Evolutionary conservation across 805 yeast genomes (phyloP).

Genomic region (Candida jianshihensis): DNA sequence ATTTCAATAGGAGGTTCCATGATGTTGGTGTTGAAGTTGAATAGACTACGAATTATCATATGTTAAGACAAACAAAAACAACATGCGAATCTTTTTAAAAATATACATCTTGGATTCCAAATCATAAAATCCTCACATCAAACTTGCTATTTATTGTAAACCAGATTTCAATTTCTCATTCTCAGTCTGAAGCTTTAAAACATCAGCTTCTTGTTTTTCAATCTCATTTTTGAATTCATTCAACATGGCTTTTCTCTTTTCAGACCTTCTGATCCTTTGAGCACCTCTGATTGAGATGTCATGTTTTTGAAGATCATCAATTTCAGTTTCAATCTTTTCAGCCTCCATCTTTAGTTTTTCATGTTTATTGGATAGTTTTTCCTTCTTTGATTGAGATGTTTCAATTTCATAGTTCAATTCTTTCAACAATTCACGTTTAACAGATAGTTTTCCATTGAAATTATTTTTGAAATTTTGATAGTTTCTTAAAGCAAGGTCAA

Average conservation of each 20-base stretch:
- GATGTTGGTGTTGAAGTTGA: conserved; percentile 28
- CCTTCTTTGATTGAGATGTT: conserved; percentile 26
- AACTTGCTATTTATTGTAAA: neutral
- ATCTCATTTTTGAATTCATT: conserved; percentile 22
- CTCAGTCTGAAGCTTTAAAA: conserved; percentile 11
- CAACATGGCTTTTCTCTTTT: conserved; percentile 15
- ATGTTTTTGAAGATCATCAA: conserved; percentile 8
- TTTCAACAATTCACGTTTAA: conserved; percentile 17
- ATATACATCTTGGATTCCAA: too few species aligned
- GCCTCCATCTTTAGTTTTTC: conserved; percentile 21
- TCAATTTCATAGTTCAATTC: conserved; percentile 24
- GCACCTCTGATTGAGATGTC: conserved; percentile 12
- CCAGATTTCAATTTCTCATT: conserved; percentile 11
- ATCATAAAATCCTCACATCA: neutral
- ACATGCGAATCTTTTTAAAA: too few species aligned
- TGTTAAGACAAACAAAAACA: neutral
- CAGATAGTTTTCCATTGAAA: conserved; percentile 20
- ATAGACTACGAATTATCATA: neutral
- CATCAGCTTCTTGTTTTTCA: conserved; percentile 14
- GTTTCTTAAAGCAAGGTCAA: conserved; percentile 28
- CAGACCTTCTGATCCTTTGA: conserved; percentile 15
- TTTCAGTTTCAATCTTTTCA: conserved; percentile 8
- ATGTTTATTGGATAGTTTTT: conserved; percentile 25
- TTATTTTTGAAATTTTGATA: conserved; percentile 26
- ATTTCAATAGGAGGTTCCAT: conserved; percentile 59